Base-by-base conservation (phyloP, 2,329 filamentous ascomycete species). In the Penicillium sp. region DNA sequence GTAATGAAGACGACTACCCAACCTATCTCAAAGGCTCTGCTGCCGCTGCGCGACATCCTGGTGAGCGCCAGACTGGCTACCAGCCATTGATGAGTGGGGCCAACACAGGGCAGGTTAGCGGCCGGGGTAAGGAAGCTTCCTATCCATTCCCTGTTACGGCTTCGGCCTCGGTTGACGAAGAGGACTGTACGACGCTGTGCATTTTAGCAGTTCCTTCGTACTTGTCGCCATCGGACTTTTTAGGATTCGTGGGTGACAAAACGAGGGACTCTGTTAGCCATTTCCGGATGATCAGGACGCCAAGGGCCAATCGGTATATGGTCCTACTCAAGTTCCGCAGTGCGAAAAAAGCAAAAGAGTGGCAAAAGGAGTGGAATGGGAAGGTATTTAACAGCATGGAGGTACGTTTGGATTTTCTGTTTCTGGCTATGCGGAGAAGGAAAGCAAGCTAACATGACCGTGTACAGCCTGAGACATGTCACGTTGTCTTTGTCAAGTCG, bases 121-220 rank as follows among this genome's bases (percentile, higher is more conserved):
- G 52, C 31, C 42, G 21, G 18, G 49, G 44, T 29, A 43, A 23
- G 42, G 54, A 57, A 34, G 56, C 55, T 5, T 54, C 59, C 7
- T 59, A 57, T 23, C 54, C 58, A 21, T 60, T 63, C 16, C 59
- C 60, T 47, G 52, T 47, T 13, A 57, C 50, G 18, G 47, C 38
- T 12, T 54, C 61, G 34, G 54, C 53, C 28, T 52, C 53, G 31
- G 34, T 42, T 31, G 56, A 56, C 10, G 65, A 70, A 41, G 81
- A 85, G 29, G 85, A 90, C 53, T 95, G 89, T 69, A 94, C 89
- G 2, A 95, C 90, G 0, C 74, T 99, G 15, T 97, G 94, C 70
- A 93, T 99, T 58, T 85, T 96, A 26, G 92, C 93, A 5, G 93
- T 99, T 13, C 94, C 94, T 6, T 94, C 89, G 28, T 97, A 96